A percentile compares a stretch with the other conserved stretches of the same genome.
phyloP scores from a whole-genome alignment of 2,329 filamentous ascomycete genomes.

The Mycosphaerelloides madeirae region DNA sequence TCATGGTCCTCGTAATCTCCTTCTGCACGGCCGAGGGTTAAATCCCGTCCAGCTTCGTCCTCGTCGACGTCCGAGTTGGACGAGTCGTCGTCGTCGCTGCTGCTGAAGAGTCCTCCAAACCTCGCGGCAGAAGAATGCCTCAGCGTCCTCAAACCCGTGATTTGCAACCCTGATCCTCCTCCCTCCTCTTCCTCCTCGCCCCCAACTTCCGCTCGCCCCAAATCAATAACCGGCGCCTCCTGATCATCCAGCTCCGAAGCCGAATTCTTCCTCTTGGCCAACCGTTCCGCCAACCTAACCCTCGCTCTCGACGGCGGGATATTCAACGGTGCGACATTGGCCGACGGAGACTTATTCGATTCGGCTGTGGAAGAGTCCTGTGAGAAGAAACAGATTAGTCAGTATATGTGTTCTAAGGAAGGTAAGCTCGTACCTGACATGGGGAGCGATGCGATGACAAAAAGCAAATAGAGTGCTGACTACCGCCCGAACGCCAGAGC shows the following conservation, averaged over 20 bases:
- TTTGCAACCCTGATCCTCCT: conserved; percentile 18
- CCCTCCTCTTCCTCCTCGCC: too few species aligned
- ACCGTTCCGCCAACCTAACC: conserved; percentile 80
- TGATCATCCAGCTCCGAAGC: conserved; percentile 19
- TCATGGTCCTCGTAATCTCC: conserved; percentile 28
- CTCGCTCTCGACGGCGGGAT: conserved; percentile 81
- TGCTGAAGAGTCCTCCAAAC: conserved; percentile 27
- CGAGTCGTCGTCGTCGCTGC: conserved; percentile 44
- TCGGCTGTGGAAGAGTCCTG: not conserved
- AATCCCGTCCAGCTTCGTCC: conserved; percentile 28
- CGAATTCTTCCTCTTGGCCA: conserved; percentile 51
- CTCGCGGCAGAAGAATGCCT: conserved; percentile 7
- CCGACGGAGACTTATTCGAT: conserved; percentile 36
- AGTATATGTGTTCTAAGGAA: conserved; percentile 2
- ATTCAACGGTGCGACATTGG: conserved; percentile 68
- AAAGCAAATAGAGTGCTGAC: not conserved
- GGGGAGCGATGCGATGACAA: not conserved
- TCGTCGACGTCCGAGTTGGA: conserved; percentile 47
- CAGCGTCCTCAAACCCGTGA: conserved; percentile 23
- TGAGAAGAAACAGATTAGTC: conserved; percentile 4
- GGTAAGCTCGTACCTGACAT: not conserved
- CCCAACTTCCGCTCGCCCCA: conserved; percentile 2
- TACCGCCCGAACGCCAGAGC: not conserved
- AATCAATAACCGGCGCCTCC: not conserved
- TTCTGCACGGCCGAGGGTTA: conserved; percentile 25